phyloP scores from a whole-genome alignment of 108 stramenopile species.

The Nitzschia sp. region DNA sequence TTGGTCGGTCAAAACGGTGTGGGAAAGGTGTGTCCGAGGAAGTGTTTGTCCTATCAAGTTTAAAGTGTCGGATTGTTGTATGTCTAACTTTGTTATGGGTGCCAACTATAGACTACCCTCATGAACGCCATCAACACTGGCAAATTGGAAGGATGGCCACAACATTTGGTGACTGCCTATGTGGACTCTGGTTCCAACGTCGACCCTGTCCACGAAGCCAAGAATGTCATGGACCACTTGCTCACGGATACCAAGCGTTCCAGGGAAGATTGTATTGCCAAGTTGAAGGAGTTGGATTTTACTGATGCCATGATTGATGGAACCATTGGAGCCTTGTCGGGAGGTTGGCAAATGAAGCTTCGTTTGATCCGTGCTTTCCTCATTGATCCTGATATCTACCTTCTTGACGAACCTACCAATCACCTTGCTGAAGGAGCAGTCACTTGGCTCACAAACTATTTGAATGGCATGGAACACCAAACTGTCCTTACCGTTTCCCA shows the following conservation, averaged over 20 bases:
- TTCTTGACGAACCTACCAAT: constrained; percentile 91
- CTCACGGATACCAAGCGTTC: constrained; percentile 39
- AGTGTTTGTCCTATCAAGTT: no score
- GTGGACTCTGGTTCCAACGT: constrained; percentile 93
- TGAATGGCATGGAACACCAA: constrained; percentile 68
- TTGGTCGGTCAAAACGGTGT: constrained; percentile 96
- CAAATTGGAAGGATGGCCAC: constrained; percentile 96
- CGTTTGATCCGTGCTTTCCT: constrained; percentile 76
- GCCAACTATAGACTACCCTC: constrained; percentile 82
- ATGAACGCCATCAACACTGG: constrained; percentile 97
- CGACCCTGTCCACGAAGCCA: constrained; percentile 85
- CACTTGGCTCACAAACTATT: constrained; percentile 86
- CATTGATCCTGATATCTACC: constrained; percentile 88
- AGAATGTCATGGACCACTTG: constrained; percentile 62
- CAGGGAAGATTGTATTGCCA: constrained; percentile 75
- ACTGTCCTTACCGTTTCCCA: constrained; percentile 91
- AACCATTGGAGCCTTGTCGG: constrained; percentile 90
- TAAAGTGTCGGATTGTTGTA: no score
- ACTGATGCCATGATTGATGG: constrained; percentile 84
- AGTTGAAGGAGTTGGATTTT: constrained; percentile 80
- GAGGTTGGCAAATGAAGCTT: constrained; percentile 98
- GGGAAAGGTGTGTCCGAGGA: constrained; percentile 57
- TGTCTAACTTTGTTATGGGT: no score
- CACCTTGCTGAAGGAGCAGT: constrained; percentile 85
- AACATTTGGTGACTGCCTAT: constrained; percentile 87